Base-by-base conservation (phyloP, 1,284 basidiomycete genomes). In the Cutaneotrichosporon mucoides region DNA sequence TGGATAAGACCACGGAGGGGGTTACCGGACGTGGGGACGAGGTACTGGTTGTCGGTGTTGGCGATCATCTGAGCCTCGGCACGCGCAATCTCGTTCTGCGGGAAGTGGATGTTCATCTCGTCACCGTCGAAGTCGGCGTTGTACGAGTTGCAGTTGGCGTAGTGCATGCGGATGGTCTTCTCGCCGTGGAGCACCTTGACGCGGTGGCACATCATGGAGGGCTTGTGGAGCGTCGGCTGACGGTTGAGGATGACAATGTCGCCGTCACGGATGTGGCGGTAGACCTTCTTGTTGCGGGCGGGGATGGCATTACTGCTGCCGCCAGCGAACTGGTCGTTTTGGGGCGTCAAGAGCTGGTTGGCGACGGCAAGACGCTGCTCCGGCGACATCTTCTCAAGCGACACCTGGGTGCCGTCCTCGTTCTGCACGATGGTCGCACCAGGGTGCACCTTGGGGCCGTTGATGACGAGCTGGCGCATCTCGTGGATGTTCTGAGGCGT, bases 91-190 rank as follows among this genome's bases (percentile, higher is more conserved):
- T 69, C 82, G 87, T 82, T 81, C 88, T 92, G 95, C 68, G 95
- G 93, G 73, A 99, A 99, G 81, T 99, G 95, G 64, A 99, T 94
- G 80, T 99, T 99, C 95, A 99, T 99, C 79, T 99, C 92, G 81
- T 99, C 96, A 70, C 96, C 96, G 75, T 99, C 96, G 75, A 99
- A 99, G 80, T 99, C 96, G 75, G 96, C 96, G 72, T 99, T 99
- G 79, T 99, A 99, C 5, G 95, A 98, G 78, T 98, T 98, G 81
- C 96, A 99, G 75, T 99, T 99, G 51, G 96, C 96, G 74, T 99
- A 99, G 81, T 99, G 96, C 95, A 99, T 97, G 37, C 96, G 86
- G 76, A 99, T 99, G 1, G 96, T 99, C 82, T 97, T 97, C 79
- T 99, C 96, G 50, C 95, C 96, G 62, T 87, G 85, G 63, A 99